Percentiles rank a stretch among this genome's conserved stretches.
phyloP scores from a whole-genome alignment of 805 yeast species.

The Candida methanosorbosa region DNA sequence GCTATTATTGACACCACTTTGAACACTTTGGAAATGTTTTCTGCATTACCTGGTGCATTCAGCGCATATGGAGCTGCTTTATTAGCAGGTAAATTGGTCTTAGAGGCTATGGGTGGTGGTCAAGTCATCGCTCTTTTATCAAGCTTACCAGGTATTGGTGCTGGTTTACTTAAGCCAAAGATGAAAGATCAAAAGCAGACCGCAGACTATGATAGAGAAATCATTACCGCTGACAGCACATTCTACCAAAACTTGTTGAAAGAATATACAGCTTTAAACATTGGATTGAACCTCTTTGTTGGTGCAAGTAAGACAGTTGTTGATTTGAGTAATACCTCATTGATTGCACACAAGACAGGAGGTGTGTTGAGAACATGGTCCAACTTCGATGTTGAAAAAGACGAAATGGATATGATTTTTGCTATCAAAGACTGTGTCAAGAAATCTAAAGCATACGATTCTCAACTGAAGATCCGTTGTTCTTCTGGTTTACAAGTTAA shows the following conservation, averaged over 20 bases:
- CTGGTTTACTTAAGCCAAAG: constrained; percentile 54
- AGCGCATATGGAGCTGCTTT: constrained; percentile 78
- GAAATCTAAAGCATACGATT: constrained; percentile 63
- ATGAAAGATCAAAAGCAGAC: constrained; percentile 24
- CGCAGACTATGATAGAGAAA: constrained; percentile 34
- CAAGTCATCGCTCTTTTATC: constrained; percentile 64
- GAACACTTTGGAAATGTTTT: constrained; percentile 43
- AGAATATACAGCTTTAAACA: constrained; percentile 44
- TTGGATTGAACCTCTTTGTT: constrained; percentile 73
- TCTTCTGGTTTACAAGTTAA: constrained; percentile 80
- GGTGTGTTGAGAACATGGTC: constrained; percentile 63
- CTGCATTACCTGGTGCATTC: constrained; percentile 37
- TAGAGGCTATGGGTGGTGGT: constrained; percentile 70
- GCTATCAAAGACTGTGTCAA: constrained; percentile 47
- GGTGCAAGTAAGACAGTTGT: constrained; percentile 50
- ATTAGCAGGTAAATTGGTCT: constrained; percentile 53
- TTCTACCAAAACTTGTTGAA: constrained; percentile 54
- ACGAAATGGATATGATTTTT: constrained; percentile 53
- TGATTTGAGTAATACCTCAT: constrained; percentile 68
- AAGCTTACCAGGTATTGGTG: constrained; percentile 71
- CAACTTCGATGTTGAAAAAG: constrained; percentile 57
- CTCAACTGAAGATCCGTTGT: constrained; percentile 75
- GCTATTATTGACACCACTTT: constrained; percentile 60
- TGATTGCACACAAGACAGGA: constrained; percentile 57
- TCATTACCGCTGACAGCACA: constrained; percentile 50